Conservation (phyloP, 2,329 filamentous ascomycete species). For the Colletotrichum truncatum region DNA sequence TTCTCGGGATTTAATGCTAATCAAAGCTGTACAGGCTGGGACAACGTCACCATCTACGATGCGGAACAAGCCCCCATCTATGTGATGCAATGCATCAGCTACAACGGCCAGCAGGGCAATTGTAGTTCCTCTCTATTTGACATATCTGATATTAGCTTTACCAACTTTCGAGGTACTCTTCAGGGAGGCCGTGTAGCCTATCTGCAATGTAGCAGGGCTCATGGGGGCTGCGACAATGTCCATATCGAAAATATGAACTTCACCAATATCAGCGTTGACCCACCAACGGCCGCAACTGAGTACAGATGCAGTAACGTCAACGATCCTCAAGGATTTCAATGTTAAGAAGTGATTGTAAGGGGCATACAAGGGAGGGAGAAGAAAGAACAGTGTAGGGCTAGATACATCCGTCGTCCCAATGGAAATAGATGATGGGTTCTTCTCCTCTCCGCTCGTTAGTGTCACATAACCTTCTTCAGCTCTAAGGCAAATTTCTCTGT, state of each 20-base stretch:
- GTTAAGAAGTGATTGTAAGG: too few relatives aligned
- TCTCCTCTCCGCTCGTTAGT: too few relatives aligned
- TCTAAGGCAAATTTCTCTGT: too few relatives aligned
- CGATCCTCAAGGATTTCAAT: not conserved
- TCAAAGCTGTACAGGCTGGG: not conserved
- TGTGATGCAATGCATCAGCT: conserved; percentile 12
- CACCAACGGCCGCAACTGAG: not conserved
- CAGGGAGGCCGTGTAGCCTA: not conserved
- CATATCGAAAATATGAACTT: not conserved
- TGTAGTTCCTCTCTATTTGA: not conserved
- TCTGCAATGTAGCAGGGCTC: conserved; percentile 9
- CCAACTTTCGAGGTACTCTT: not conserved
- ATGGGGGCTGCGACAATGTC: not conserved
- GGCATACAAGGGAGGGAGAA: too few relatives aligned
- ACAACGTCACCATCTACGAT: conserved; percentile 6
- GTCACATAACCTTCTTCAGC: too few relatives aligned
- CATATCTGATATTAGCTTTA: conserved; percentile 9
- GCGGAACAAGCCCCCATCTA: not conserved
- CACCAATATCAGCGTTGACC: conserved; percentile 1
- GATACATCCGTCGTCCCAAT: too few relatives aligned
- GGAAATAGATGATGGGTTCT: too few relatives aligned
- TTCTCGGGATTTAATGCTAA: too few relatives aligned
- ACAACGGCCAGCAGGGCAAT: not conserved
- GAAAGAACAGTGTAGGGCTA: too few relatives aligned
- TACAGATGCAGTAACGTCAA: conserved; percentile 19